Evolutionary conservation across 805 yeast genomes (phyloP).

Genomic region (Alloascoidea africana): DNA sequence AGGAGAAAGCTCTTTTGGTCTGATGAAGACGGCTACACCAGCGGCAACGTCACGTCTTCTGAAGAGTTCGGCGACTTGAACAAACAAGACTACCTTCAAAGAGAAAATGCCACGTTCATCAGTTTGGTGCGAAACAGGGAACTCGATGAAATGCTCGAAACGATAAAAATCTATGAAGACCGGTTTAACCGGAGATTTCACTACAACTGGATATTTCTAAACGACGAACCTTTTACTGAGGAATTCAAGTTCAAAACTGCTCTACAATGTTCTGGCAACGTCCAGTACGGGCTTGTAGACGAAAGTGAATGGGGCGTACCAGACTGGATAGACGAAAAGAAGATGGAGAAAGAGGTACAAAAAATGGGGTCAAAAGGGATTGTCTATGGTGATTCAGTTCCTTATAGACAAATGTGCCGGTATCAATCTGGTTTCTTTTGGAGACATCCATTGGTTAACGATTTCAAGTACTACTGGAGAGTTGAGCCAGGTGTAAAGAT

Average conservation of each 20-base stretch:
- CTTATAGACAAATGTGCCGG: constrained; percentile 86
- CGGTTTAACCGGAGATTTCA: constrained; percentile 68
- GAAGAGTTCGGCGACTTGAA: constrained; percentile 4
- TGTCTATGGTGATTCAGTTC: constrained; percentile 50
- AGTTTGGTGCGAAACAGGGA: constrained; percentile 70
- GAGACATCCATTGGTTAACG: constrained; percentile 55
- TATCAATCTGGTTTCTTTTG: constrained; percentile 84
- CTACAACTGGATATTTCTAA: constrained; percentile 92
- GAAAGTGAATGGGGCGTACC: constrained; percentile 81
- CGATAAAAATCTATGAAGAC: constrained; percentile 74
- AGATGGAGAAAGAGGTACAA: constrained; percentile 40
- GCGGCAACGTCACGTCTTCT: background rate
- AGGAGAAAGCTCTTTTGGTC: too few relatives aligned
- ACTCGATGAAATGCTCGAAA: constrained; percentile 38
- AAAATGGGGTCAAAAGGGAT: constrained; percentile 34
- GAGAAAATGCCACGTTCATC: constrained; percentile 67
- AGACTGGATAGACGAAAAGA: constrained; percentile 59
- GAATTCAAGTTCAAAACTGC: constrained; percentile 61
- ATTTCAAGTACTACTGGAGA: constrained; percentile 87
- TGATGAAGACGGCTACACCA: too few relatives aligned
- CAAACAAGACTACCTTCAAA: constrained; percentile 8
- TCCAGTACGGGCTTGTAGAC: constrained; percentile 72
- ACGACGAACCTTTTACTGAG: constrained; percentile 72
- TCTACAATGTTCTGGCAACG: constrained; percentile 58
- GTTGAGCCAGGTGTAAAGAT: constrained; percentile 79